Base-by-base conservation (phyloP, 2,329 filamentous ascomycete species). In the Cytospora chrysosperma region DNA sequence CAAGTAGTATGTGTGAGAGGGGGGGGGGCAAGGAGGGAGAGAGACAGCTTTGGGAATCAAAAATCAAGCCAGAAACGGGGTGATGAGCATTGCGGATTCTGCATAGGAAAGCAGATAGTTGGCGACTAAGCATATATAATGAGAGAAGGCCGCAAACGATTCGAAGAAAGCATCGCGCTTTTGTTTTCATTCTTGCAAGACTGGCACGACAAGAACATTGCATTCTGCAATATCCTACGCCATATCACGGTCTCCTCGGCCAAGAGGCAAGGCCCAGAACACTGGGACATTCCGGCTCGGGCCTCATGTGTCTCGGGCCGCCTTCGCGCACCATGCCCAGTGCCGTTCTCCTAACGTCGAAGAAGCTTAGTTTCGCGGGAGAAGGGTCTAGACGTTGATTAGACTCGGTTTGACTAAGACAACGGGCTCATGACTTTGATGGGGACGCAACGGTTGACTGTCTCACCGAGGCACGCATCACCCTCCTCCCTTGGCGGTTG, bases 101-200 rank as follows among this genome's bases (percentile, higher is more conserved):
- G 40, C 21, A 10, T n/a, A n/a, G 59, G 49, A 28, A 30, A n/a
- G 21, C 53, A 49, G 52, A 28, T n/a, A 21, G 59, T 27, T 50
- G 59, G 52, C 28, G 40, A 55, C 40, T 21, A 27, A 54, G n/a
- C 37, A 61, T 55, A 55, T 55, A 61, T 61, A 61, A 21, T 55
- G 40, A 24, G 47, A 26, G 26, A 26, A 21, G 15, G 9, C 43
- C n/a, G 43, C n/a, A 47, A 24, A 47, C 43, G 12, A 24, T 47
- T n/a, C 21, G 5, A 24, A 47, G 3, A 21, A 24, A 47, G 10
- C 8, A 12, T 47, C n/a, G 17, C 2, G 1, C 4, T 24, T 24
- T 47, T 21, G 10, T 24, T 47, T 21, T 47, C n/a, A 8, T 19
- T 6, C 21, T 13, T 24, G 43, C 3, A 21, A 24, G 43, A 47